Conservation (phyloP, 2,329 filamentous ascomycete genomes). For the Dactylellina haptotyla region DNA sequence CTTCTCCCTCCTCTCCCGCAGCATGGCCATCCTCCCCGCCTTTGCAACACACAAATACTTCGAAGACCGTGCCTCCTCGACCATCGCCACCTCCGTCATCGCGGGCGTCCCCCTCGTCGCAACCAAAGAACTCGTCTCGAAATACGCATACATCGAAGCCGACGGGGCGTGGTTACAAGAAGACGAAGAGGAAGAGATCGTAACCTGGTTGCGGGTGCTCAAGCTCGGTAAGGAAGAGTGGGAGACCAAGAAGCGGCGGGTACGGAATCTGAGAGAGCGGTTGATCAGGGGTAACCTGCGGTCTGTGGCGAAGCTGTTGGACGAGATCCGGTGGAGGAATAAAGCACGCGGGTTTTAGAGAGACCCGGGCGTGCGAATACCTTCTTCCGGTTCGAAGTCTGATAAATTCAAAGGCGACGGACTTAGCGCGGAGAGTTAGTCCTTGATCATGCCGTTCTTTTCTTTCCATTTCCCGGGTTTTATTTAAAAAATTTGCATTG, state of each 20-base stretch:
- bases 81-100: conserved; percentile 58
- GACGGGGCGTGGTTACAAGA: conserved; percentile 58
- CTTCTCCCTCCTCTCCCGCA: conserved; percentile 57
- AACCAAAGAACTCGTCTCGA: conserved; percentile 55
- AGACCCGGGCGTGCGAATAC: conserved; percentile 8
- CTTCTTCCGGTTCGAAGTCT: no score
- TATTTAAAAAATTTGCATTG: no score
- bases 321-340: conserved; percentile 48
- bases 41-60: conserved; percentile 58
- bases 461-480: no score
- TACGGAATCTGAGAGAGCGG: conserved; percentile 28
- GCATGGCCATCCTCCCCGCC: conserved; percentile 58
- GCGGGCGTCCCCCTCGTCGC: conserved; percentile 58
- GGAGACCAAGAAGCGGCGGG: conserved; percentile 64
- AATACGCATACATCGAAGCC: conserved; percentile 57
- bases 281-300: conserved; percentile 40
- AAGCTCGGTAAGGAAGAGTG: conserved; percentile 72
- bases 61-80: conserved; percentile 57
- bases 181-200: conserved; percentile 57
- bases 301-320: conserved; percentile 22
- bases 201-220: conserved; percentile 57
- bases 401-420: no score
- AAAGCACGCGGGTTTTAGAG: conserved; percentile 49
- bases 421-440: no score
- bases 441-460: no score